Base-by-base conservation (phyloP, 2,329 filamentous ascomycete species). In the Fusarium sp. region DNA sequence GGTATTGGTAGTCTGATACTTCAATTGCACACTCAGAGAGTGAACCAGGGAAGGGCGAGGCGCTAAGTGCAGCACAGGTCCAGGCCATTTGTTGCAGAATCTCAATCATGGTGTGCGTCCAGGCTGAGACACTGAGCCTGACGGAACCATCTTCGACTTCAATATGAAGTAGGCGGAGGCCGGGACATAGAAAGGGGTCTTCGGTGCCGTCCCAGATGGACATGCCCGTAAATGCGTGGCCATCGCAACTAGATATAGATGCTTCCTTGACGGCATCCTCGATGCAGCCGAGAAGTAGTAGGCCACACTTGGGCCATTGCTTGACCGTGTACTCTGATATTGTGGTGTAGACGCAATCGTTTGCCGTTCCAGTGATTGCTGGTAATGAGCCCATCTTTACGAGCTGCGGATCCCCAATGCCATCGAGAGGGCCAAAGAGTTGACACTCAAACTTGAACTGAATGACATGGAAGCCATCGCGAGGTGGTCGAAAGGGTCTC, bases 81-180 rank as follows among this genome's bases (percentile, higher is more conserved):
- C 82, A 84, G 11, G 80, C 80, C 81, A 83, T 82, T 60, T 83
- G 81, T 54, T 83, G 81, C 4, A 83, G 76, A 3, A 83, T 77
- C 14, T 83, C 80, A 50, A 82, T 79, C 72, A 84, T 78, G 3
- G 79, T 80, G 33, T 81, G 80, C 0, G 80, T 78, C 81, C 81
- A 81, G 1, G 81, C 81, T 4, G 81, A 83, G 1, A 80, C 79
- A 27, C 75, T 82, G 45, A 84, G 72, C 0, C 81, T 73, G 22
- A 84, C 76, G 0, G 72, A 76, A 2, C 79, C 78, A 12, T 79
- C 77, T 52, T 84, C 82, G 4, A 83, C 72, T 65, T 84, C 82
- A 1, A 84, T 54, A 27, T 84, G 82, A 1, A 84, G 59, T 2
- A 83, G 76, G 3, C 82, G 76, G 2, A 84, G 65, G 15, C 82